Evolutionary conservation across 116 monocot genomes (phyloP).

Genomic region (Papilionanthe hybrid): DNA sequence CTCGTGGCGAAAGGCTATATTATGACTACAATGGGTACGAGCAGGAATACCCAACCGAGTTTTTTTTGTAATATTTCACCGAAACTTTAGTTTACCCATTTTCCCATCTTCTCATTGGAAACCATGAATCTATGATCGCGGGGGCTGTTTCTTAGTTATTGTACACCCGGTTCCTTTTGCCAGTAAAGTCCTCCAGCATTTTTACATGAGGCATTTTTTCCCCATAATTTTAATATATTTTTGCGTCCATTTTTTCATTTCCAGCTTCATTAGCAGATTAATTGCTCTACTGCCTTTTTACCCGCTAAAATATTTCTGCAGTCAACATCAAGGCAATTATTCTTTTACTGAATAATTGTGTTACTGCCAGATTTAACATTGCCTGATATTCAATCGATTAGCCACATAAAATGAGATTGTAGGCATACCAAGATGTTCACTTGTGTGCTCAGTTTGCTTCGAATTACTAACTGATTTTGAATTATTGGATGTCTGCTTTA

Average conservation of each 20-base stretch:
- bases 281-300: neutral
- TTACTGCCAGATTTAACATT: neutral
- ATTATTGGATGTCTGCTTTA: neutral
- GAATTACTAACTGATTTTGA: neutral
- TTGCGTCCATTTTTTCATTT: too few relatives aligned
- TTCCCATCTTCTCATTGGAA: neutral
- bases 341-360: neutral
- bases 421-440: neutral
- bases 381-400: neutral
- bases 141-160: neutral
- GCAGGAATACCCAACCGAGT: slow-evolving; percentile 77
- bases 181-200: neutral
- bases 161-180: neutral
- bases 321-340: too few relatives aligned
- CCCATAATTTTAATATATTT: too few relatives aligned
- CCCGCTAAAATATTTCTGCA: too few relatives aligned
- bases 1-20: slow-evolving; percentile 69
- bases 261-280: neutral
- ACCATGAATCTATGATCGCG: neutral
- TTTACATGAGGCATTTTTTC: neutral
- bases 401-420: neutral
- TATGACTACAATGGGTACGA: slow-evolving; percentile 91
- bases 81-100: neutral
- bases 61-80: slow-evolving; percentile 55
- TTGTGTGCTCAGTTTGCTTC: neutral